Evolutionary conservation across 768 basidiomycete genomes (phyloP).

Genomic region (Hortiboletus flavorubellus): DNA sequence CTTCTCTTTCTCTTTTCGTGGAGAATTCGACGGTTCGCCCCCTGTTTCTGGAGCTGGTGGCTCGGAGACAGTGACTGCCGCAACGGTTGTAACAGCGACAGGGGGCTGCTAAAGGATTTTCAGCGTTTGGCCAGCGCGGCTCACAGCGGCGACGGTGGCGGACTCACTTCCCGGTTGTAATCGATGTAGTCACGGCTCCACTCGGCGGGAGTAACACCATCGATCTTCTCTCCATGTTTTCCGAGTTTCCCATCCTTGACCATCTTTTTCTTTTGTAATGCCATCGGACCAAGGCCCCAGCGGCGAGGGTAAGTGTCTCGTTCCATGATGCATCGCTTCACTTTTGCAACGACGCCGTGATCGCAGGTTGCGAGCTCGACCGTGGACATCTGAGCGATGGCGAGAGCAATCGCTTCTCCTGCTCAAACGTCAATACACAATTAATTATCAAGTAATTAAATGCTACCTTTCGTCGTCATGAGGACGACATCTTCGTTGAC

Average conservation of each 20-base stretch:
- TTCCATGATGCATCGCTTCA: constrained; percentile 99
- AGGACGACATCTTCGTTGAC: constrained; percentile 94
- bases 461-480: constrained; percentile 94
- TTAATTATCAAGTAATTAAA: neutral
- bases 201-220: constrained; percentile 81
- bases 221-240: constrained; percentile 88
- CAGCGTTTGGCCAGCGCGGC: neutral
- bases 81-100: constrained; percentile 28
- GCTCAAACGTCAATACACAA: constrained; percentile 4
- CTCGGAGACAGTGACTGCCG: constrained; percentile 21
- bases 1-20: constrained; percentile 63
- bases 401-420: constrained; percentile 93
- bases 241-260: constrained; percentile 97
- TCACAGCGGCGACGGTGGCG: neutral
- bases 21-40: constrained; percentile 32
- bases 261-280: constrained; percentile 96
- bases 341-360: constrained; percentile 98
- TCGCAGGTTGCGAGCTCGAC: constrained; percentile 98
- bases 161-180: constrained; percentile 68
- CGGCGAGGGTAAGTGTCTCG: constrained; percentile 96
- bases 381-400: constrained; percentile 96
- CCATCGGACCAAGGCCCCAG: constrained; percentile 98
- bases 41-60: constrained; percentile 29
- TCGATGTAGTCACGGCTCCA: constrained; percentile 96
- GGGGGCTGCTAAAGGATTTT: constrained; percentile 37